Conservation (phyloP, 305 asterid genomes). For the Fraxinus albicans region DNA sequence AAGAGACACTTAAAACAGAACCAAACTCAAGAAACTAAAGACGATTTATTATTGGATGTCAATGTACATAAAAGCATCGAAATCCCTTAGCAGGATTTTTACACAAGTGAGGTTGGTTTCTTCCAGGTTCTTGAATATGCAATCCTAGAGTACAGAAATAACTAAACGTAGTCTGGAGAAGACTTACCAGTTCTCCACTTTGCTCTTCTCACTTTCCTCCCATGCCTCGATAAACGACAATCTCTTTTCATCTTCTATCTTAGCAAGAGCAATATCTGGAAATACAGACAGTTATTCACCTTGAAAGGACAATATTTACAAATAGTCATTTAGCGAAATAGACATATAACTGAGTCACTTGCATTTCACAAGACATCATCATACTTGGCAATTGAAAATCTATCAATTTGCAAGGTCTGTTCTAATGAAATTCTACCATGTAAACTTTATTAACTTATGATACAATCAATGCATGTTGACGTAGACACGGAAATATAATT, state of each 20-base stretch:
- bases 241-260: conserved; percentile 67
- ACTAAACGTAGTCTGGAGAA: not conserved
- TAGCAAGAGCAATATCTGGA: conserved; percentile 78
- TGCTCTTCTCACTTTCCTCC: conserved; percentile 84
- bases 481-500: not conserved
- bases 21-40: not conserved
- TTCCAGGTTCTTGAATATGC: not conserved
- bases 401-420: not conserved
- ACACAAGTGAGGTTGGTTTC: not conserved
- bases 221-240: conserved; percentile 74
- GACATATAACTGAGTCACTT: not conserved
- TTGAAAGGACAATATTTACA: not conserved
- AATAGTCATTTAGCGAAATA: no score
- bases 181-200: conserved; percentile 82
- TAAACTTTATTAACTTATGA: not conserved
- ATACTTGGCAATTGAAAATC: not conserved
- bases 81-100: not conserved
- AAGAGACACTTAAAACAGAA: not conserved
- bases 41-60: not conserved
- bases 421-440: not conserved
- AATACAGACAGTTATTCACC: not conserved
- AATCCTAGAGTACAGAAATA: not conserved
- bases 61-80: not conserved
- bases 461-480: not conserved
- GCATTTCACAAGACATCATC: not conserved